phyloP scores from a whole-genome alignment of 2,329 filamentous ascomycete species.

The Cercospora sp. region DNA sequence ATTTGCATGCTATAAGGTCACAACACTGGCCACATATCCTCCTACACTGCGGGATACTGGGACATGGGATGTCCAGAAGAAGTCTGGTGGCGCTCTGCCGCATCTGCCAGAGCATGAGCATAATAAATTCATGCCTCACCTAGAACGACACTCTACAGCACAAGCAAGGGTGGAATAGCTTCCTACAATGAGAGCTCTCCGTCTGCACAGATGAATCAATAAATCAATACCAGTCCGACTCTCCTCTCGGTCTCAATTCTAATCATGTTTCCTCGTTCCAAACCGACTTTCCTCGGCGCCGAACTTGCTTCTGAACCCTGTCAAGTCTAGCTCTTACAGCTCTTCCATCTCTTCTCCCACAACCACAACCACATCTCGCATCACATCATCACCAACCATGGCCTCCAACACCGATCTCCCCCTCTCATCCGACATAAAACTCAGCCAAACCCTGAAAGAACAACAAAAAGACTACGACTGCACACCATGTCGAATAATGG shows the following conservation, averaged over 20 bases:
- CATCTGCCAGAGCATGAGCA: background rate
- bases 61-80: background rate
- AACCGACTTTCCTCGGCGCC: constrained; percentile 1
- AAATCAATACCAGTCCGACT: background rate
- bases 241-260: background rate
- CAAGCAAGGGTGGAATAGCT: background rate
- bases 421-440: constrained; percentile 20
- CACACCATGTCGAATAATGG: constrained; percentile 37
- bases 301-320: constrained; percentile 1
- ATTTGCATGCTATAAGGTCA: background rate
- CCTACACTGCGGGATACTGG: background rate
- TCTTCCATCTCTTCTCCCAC: background rate
- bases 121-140: background rate
- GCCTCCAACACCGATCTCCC: constrained; percentile 19
- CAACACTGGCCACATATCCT: background rate
- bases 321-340: background rate
- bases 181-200: background rate
- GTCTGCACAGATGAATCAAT: background rate
- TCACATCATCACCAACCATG: background rate
- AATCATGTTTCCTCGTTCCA: background rate
- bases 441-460: constrained; percentile 29
- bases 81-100: background rate
- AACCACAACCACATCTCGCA: background rate
- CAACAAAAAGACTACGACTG: constrained; percentile 37
- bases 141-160: background rate